Evolutionary conservation across 805 yeast genomes (phyloP).

Genomic region (Hanseniaspora taiwanica): DNA sequence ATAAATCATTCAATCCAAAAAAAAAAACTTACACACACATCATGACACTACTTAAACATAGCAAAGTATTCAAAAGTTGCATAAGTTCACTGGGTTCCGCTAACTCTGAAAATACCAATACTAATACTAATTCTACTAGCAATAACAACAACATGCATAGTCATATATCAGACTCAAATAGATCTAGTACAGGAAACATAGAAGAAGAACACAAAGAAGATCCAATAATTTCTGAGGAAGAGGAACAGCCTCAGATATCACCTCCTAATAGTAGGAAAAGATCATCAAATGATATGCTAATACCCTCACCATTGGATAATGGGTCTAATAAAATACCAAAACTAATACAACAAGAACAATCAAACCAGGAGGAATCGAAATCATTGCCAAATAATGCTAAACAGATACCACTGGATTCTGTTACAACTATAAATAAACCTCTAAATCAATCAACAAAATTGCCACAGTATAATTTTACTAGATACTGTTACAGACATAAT

Average conservation of each 20-base stretch:
- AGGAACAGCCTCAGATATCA: no score
- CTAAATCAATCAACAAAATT: conserved; percentile 4
- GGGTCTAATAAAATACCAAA: not conserved
- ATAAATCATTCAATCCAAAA: not conserved
- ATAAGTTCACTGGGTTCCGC: not conserved
- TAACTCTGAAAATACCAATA: not conserved
- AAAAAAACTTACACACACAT: not conserved
- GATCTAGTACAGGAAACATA: not conserved
- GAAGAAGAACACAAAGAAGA: not conserved
- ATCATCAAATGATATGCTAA: no score
- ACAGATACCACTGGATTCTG: no score
- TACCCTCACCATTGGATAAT: no score
- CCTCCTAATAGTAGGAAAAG: no score
- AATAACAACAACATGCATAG: not conserved
- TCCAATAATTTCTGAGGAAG: not conserved
- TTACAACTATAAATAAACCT: no score
- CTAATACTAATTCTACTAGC: not conserved
- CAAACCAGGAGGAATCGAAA: no score
- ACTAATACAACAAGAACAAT: no score
- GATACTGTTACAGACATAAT: conserved; percentile 84
- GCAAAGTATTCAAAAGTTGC: not conserved
- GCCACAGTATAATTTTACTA: conserved; percentile 39
- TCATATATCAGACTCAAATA: no score
- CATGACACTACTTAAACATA: not conserved
- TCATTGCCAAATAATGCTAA: no score